A percentile compares a stretch with the other conserved stretches of the same genome.
Evolutionary conservation across 1,139 yeast genomes (phyloP).

Genomic region (Suhomyces maxii): DNA sequence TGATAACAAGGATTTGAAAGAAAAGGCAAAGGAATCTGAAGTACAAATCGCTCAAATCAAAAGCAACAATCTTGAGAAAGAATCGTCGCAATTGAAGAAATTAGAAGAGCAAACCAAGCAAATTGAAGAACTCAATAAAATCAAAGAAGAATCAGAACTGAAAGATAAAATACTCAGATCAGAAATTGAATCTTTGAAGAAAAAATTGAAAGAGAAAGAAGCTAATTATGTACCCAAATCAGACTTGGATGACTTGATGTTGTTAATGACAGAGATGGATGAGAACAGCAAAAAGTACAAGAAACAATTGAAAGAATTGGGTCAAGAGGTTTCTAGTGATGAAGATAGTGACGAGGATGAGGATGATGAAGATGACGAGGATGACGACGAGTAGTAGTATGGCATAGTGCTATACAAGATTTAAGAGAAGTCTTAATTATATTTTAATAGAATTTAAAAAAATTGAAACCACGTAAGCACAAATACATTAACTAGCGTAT

Average conservation of each 20-base stretch:
- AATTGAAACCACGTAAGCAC: too few species aligned
- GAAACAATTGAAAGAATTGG: slow-evolving; percentile 47
- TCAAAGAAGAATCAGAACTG: slow-evolving; percentile 1
- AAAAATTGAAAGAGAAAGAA: slow-evolving; percentile 14
- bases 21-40: background rate
- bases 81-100: background rate
- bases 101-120: background rate
- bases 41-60: background rate
- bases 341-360: slow-evolving; percentile 42
- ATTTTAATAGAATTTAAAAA: too few species aligned
- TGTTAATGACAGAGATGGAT: slow-evolving; percentile 72
- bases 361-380: slow-evolving; percentile 19
- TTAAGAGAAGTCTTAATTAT: too few species aligned
- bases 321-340: slow-evolving; percentile 49
- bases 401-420: background rate
- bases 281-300: slow-evolving; percentile 66
- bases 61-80: background rate
- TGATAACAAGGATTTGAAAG: background rate
- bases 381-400: slow-evolving; percentile 9
- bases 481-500: too few species aligned
- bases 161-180: background rate
- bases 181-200: slow-evolving; percentile 7
- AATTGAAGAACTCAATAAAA: background rate
- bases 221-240: slow-evolving; percentile 47
- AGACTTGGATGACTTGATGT: slow-evolving; percentile 75